Conservation (phyloP, 768 basidiomycete species). For the Holtermanniella nyarrowii region DNA sequence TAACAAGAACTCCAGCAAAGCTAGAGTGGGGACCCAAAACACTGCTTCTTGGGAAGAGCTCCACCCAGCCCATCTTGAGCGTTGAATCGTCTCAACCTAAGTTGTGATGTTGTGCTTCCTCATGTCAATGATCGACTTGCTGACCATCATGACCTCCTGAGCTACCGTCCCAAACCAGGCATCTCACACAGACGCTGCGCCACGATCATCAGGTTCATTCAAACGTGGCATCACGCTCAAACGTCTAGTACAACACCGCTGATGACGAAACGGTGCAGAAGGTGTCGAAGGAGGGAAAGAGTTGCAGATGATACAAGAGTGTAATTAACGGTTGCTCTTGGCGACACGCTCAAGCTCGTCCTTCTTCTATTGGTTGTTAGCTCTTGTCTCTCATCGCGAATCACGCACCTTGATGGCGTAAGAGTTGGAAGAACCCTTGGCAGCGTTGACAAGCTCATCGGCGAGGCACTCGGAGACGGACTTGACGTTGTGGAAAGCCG, state of each 20-base stretch:
- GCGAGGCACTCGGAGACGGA: constrained; percentile 98
- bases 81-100: too few relatives aligned
- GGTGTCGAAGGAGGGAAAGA: neutral
- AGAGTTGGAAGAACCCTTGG: constrained; percentile 99
- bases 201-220: too few relatives aligned
- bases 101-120: too few relatives aligned
- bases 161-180: too few relatives aligned
- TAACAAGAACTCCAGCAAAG: too few relatives aligned
- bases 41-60: too few relatives aligned
- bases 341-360: constrained; percentile 99
- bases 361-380: constrained; percentile 62
- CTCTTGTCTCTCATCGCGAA: neutral
- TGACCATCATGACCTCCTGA: too few relatives aligned
- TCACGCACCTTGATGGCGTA: constrained; percentile 78
- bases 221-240: neutral
- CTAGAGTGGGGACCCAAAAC: too few relatives aligned
- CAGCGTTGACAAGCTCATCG: constrained; percentile 99
- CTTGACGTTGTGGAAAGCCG: constrained; percentile 99
- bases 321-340: constrained; percentile 95
- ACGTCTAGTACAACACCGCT: neutral
- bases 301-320: neutral
- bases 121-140: too few relatives aligned
- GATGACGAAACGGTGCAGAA: neutral
- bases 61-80: too few relatives aligned
- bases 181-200: too few relatives aligned